Evolutionary conservation across 2,329 filamentous ascomycete genomes (phyloP), one percentile per base, ranked within the genome.

Genomic region (Lasiodiplodia gonubiensis): DNA sequence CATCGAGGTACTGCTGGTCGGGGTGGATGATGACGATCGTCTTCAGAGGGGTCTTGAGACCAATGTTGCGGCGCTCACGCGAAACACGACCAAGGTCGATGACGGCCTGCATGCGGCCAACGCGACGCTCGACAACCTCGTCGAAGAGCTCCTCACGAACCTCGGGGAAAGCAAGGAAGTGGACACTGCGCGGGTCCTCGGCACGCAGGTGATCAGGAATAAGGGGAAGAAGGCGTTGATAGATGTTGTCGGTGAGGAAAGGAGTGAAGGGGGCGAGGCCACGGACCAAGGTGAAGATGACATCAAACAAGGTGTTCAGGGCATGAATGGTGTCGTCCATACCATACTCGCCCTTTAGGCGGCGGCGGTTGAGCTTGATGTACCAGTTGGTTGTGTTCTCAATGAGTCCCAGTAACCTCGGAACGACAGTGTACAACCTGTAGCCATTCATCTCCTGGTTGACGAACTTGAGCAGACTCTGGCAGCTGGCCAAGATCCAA

Each of bases 381-480:
- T 97, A 97, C 94, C 94, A 97, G 80, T 98, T 98, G n/a, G 94
- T 97, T 4, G 92, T 93, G 80, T 96, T 93, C 75, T 97, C 94
- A 71, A 97, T 96, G 74, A 97, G 86, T 42, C 86, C 86, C 21
- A 97, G 86, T 69, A 98, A 82, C 70, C 92, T 87, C 8, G 94
- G 94, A 53, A 97, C 93, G 53, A 98, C 94, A 1, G 94, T 98
- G 80, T 97, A 98, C 37, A 83, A 73, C 68, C 74, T 79, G 85
- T 86, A 85, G 84, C 88, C 89, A 64, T 86, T 85, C 94, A 98
- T 98, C 81, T 98, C 94, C 73, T 92, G 85, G 76, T 98, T 94
- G 65, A 97, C 92, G 76, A 95, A 97, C 74, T 93, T 89, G 68
- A 98, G 85, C 72, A 98, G 84, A 74, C 92, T 96, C 79, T 98